Evolutionary conservation across 176 grass and related monocot species (phyloP).

Genomic region (Otatea glauca): DNA sequence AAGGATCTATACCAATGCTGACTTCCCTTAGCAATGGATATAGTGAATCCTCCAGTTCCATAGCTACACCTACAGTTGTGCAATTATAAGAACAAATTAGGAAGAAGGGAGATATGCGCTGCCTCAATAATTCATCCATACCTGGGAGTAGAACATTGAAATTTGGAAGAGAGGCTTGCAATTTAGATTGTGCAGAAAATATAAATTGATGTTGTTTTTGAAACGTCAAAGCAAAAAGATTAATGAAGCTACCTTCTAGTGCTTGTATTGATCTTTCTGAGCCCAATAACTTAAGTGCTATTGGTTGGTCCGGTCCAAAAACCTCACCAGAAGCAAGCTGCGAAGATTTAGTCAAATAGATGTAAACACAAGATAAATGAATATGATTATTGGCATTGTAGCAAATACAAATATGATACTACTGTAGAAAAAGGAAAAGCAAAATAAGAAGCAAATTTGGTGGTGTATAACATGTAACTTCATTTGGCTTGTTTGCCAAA

Average conservation of each 20-base stretch:
- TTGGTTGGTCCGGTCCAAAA: constrained; percentile 87
- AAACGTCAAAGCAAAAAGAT: not conserved
- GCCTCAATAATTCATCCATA: not conserved
- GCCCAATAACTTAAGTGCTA: constrained; percentile 82
- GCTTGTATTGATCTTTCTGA: constrained; percentile 93
- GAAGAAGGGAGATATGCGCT: constrained; percentile 19
- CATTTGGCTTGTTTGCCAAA: not conserved
- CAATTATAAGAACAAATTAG: constrained; percentile 29
- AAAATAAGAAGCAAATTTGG: not conserved
- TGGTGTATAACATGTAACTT: not conserved
- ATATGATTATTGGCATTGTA: not conserved
- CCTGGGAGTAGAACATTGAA: constrained; percentile 11
- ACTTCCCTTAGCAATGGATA: constrained; percentile 96
- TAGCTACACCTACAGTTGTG: constrained; percentile 77
- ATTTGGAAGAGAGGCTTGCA: constrained; percentile 6
- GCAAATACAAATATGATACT: not conserved
- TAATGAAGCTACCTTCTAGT: constrained; percentile 69
- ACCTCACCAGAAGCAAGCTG: constrained; percentile 97
- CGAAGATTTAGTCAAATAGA: constrained; percentile 4
- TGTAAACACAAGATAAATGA: not conserved
- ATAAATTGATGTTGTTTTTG: constrained; percentile 6
- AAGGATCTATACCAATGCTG: constrained; percentile 86
- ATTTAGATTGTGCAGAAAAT: not conserved
- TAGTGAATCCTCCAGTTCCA: constrained; percentile 95
- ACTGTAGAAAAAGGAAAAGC: not conserved